These are phyloP conservation scores for Gardenia jasminoides DNA, from an alignment of 257 asterid species.

Conservation along the genomic window DNA sequence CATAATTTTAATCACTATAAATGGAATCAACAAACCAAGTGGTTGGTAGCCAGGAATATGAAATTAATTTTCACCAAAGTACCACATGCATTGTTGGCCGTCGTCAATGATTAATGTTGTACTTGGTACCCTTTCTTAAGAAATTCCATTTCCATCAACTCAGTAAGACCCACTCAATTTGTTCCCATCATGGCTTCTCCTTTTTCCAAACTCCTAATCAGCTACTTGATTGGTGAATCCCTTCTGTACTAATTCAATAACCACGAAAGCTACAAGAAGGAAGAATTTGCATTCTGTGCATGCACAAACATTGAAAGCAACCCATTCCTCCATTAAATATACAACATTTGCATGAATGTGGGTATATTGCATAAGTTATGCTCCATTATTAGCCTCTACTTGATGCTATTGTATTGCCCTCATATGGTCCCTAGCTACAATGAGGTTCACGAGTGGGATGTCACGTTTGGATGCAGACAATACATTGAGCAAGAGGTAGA, in stretches of 20 bases:
- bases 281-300: slow-evolving; percentile 16
- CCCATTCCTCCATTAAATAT: slow-evolving; percentile 16
- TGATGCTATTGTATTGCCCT: not conserved
- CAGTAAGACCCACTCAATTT: slow-evolving; percentile 19
- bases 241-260: slow-evolving; percentile 6
- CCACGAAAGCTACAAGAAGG: not conserved
- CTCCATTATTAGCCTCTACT: slow-evolving; percentile 7
- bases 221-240: not conserved
- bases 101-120: slow-evolving; percentile 25
- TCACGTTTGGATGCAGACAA: slow-evolving; percentile 11
- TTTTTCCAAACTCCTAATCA: slow-evolving; percentile 20
- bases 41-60: slow-evolving; percentile 12
- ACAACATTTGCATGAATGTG: not conserved
- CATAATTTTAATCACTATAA: too few species aligned
- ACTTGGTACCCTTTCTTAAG: slow-evolving; percentile 11
- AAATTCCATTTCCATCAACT: not conserved
- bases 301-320: slow-evolving; percentile 34
- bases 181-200: slow-evolving; percentile 13
- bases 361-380: not conserved
- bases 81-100: slow-evolving; percentile 24
- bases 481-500: slow-evolving; percentile 16
- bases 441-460: slow-evolving; percentile 16
- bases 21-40: not conserved
- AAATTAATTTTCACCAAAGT: slow-evolving; percentile 1
- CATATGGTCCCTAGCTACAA: slow-evolving; percentile 21